Evolutionary conservation across 257 asterid genomes (phyloP), one percentile per base, ranked within the genome.

Genomic region (Paraleonurus japonicus): DNA sequence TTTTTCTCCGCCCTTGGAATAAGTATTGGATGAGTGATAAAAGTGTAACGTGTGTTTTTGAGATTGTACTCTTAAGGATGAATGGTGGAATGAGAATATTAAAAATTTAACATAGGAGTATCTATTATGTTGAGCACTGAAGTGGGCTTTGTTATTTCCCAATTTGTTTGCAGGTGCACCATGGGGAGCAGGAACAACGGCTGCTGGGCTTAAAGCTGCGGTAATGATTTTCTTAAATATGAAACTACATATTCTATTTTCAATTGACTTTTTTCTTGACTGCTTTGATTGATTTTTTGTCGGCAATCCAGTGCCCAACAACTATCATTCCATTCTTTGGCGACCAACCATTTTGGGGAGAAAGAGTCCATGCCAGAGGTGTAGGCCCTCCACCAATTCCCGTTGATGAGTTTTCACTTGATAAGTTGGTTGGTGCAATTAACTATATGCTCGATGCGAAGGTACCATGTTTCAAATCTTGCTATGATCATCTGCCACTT

Each of bases 181-280:
- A 92, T 74, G 99, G 97, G 99, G 97, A 71, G 97, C 96, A 17
- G 96, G 99, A 80, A 94, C 99, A 65, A 94, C 97, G 13, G 99
- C 97, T 61, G 96, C 97, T 74, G 97, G 99, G 81, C 97, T 94
- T 72, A 89, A 84, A 80, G 97, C 99, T 60, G 96, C 99, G 83
- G 97, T 94, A 88, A 66, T 69, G 22, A 15, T 30, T 39, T 30
- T 41, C 43, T 32, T 50, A 27, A 41, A 26, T 51, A 43, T 43
- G 19, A 13, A 43, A 19, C 30, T 33, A 45, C 13, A 16, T 20
- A 23, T 30, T 71, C 61, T 59, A 26, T 65, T 10, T 61, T n/a
- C 48, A 13, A 6, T 30, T 26, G 48, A 27, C 62, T 68, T 47
- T 58, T 8, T 67, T 71, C 59, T 51, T 37, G 16, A 67, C 30